A percentile compares a stretch with the other conserved stretches of the same genome.
phyloP scores from a whole-genome alignment of 345 rosid species.

The Abelmoschus esculentus region DNA sequence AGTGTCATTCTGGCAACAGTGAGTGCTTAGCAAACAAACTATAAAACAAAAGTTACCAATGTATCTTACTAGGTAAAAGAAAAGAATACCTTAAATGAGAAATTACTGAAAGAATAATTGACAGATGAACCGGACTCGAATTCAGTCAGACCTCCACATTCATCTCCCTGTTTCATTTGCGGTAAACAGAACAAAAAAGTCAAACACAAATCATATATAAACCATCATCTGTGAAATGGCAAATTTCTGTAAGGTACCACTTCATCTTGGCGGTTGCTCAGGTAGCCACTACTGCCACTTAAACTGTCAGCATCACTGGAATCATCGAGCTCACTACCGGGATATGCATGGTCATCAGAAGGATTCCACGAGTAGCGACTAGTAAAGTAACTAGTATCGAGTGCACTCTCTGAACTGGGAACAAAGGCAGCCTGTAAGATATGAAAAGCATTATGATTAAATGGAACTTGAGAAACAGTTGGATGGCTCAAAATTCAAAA shows the following conservation, averaged over 20 bases:
- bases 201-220: no score
- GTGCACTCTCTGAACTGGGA: conserved; percentile 86
- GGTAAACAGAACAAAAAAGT: no score
- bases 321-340: conserved; percentile 63
- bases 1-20: no score
- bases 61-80: no score
- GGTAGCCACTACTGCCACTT: conserved; percentile 81
- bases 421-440: conserved; percentile 84
- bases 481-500: not conserved
- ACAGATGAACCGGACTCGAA: no score
- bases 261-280: conserved; percentile 84
- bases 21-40: no score
- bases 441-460: conserved; percentile 14
- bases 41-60: no score
- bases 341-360: conserved; percentile 56
- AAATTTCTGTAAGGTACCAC: not conserved
- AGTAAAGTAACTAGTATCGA: conserved; percentile 96
- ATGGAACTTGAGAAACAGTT: not conserved
- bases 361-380: conserved; percentile 91
- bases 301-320: conserved; percentile 86
- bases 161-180: no score
- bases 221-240: no score
- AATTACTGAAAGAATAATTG: no score
- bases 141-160: no score
- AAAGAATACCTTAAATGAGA: no score